These are phyloP conservation scores for Daldinia loculata DNA, from an alignment of 495 filamentous ascomycete genomes.

Conservation along the genomic window DNA sequence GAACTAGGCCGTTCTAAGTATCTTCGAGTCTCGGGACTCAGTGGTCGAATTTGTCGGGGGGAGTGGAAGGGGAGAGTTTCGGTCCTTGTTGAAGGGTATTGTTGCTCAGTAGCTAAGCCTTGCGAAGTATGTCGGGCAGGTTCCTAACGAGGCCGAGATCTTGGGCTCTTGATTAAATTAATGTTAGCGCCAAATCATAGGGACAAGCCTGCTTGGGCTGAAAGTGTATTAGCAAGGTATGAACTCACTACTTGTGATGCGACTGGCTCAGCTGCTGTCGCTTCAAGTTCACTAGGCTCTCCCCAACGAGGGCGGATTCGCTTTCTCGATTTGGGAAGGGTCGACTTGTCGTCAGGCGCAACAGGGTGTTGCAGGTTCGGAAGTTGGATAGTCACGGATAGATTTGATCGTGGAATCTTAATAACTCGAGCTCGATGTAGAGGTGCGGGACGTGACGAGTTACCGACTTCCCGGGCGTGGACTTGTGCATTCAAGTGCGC, in stretches of 20 bases:
- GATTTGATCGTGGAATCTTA: conserved; percentile 6
- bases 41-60: not conserved
- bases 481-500: conserved; percentile 8
- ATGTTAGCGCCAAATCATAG: conserved; percentile 5
- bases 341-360: not conserved
- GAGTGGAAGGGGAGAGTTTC: not conserved
- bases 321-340: conserved; percentile 8
- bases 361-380: conserved; percentile 6
- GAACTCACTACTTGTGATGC: conserved; percentile 11
- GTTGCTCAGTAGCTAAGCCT: not conserved
- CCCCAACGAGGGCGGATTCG: conserved; percentile 4
- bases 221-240: not conserved
- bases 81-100: not conserved
- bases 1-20: not conserved
- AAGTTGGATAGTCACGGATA: conserved; percentile 29
- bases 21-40: conserved; percentile 8
- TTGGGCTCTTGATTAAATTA: conserved; percentile 1
- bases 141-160: conserved; percentile 27
- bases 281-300: not conserved
- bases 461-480: conserved; percentile 2
- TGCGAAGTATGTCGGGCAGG: conserved; percentile 9
- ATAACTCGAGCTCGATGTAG: conserved; percentile 1
- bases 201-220: not conserved
- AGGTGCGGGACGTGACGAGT: not conserved
- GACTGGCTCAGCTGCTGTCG: not conserved